Base-by-base conservation (phyloP, 2,329 filamentous ascomycete genomes). In the Arthrocladium fulminans region DNA sequence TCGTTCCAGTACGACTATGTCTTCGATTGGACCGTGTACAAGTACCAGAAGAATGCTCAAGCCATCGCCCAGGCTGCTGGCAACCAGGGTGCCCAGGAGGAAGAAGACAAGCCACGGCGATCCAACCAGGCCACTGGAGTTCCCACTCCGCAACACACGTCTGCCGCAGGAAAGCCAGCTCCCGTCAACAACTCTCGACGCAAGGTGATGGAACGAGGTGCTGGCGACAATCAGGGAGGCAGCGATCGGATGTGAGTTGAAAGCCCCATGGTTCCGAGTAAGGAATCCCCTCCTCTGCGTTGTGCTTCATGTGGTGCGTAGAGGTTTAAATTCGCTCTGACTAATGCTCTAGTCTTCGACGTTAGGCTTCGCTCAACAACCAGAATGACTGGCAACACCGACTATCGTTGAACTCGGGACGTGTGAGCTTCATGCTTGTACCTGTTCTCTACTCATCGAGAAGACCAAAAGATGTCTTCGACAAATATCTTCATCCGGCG, bases 1-100 rank as follows among this genome's bases (percentile, higher is more conserved):
- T 92, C 90, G 49, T 98, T 97, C 83, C 92, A 98, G 75, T 97
- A 98, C 70, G 92, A 98, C 72, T 97, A 98, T 62, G 92, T 98
- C 61, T 98, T 98, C 63, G 92, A 98, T 74, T 98, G 92, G 92
- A 98, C 92, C 52, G 92, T 97, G 63, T 97, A 96, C 81, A 97
- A 97, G 77, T 96, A 97, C 77, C 89, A 96, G 80, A 96, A 96
- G 83, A 97, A 96, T 62, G 89, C 89, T 48, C 87, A 94, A 73
- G 88, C 88, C 63, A 94, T 94, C 67, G 86, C 87, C 59, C 84
- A 90, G 68, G 86, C 85, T 59, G 82, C 81, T 57, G 82, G 77
- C 59, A 76, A 78, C 60, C 74, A 80, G 63, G 72, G 71, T 51
- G 75, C 78, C 67, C 80, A 78, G 58, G 75, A 79, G 54, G 84